phyloP scores from a whole-genome alignment of 441 rosid species.

The Populus hybrid region DNA sequence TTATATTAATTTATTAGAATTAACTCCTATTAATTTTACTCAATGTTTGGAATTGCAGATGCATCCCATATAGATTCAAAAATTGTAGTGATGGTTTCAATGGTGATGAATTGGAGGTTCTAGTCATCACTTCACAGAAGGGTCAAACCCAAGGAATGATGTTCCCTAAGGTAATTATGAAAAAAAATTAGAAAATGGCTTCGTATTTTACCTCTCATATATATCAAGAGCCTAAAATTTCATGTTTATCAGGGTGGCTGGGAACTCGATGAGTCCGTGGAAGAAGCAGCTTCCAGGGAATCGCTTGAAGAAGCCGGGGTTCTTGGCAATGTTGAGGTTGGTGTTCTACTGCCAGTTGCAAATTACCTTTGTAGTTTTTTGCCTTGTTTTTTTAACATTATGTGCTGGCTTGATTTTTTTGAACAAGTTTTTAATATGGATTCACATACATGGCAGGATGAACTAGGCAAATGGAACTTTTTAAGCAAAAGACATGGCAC shows the following conservation, averaged over 20 bases:
- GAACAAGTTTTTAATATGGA: no score
- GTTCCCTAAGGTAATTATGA: slow-evolving; percentile 72
- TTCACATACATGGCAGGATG: slow-evolving; percentile 37
- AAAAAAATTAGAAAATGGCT: background rate
- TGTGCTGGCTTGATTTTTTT: background rate
- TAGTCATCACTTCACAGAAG: slow-evolving; percentile 79
- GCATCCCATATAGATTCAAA: slow-evolving; percentile 79
- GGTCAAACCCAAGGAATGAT: slow-evolving; percentile 52
- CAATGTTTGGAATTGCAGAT: slow-evolving; percentile 41
- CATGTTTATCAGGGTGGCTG: slow-evolving; percentile 74
- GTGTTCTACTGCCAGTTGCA: background rate
- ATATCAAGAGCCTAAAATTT: background rate
- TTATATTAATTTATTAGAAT: no score
- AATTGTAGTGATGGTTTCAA: slow-evolving; percentile 33
- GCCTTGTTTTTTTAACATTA: background rate
- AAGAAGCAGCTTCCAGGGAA: slow-evolving; percentile 82
- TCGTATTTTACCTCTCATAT: background rate
- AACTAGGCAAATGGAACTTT: slow-evolving; percentile 78
- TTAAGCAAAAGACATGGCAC: slow-evolving; percentile 84
- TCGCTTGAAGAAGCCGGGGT: slow-evolving; percentile 94
- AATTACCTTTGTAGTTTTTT: background rate
- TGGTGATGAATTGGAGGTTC: slow-evolving; percentile 61
- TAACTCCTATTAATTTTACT: background rate
- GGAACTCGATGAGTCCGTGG: slow-evolving; percentile 83
- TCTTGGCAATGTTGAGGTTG: no score